Base-by-base conservation (phyloP, 2,329 filamentous ascomycete species). In the Aspergillus phoenicis region DNA sequence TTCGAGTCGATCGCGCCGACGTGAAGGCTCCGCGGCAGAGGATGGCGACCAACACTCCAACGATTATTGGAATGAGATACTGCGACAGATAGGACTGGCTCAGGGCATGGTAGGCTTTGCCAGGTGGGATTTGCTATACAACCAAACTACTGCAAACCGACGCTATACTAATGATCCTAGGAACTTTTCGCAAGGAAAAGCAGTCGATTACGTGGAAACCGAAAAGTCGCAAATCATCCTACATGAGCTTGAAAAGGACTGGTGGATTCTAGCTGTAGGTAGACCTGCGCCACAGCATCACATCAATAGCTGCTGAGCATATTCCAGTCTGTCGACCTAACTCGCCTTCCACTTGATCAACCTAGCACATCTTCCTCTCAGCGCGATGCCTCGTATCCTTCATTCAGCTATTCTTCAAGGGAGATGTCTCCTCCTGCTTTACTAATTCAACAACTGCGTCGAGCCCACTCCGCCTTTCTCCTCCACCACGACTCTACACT, bases 21-120 rank as follows among this genome's bases (percentile, higher is more conserved):
- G 61, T 41, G 65, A 65, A 53, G 64, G 57, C 45, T 61, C 63
- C 2, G 24, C 53, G 7, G 41, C 20, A 2, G 65, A 72, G 56
- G 66, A 70, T 47, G 65, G 70, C 39, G 67, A 69, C 52, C 75
- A 70, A 41, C 69, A 76, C 28, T 68, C 70, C 8, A 80, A 85
- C 52, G 87, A 91, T 66, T 87, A 93, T 71, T 87, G 88, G 72
- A 95, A 98, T 77, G 91, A 96, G 79, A 89, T 89, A 69, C 81
- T 98, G 70, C 87, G 95, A 66, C 93, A 97, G 81, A 93, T 99
- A 73, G 95, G 95, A 39, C 86, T 99, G 64, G 95, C 95, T 43
- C 95, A 99, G 80, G 95, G 93, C 73, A 97, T 98, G 89, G 89
- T 96, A 61, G 91, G 89, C 74, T 99, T 99, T 79, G 91, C 91